Evolutionary conservation across 2,329 filamentous ascomycete genomes (phyloP).

Genomic region (Fusarium ambrosium): DNA sequence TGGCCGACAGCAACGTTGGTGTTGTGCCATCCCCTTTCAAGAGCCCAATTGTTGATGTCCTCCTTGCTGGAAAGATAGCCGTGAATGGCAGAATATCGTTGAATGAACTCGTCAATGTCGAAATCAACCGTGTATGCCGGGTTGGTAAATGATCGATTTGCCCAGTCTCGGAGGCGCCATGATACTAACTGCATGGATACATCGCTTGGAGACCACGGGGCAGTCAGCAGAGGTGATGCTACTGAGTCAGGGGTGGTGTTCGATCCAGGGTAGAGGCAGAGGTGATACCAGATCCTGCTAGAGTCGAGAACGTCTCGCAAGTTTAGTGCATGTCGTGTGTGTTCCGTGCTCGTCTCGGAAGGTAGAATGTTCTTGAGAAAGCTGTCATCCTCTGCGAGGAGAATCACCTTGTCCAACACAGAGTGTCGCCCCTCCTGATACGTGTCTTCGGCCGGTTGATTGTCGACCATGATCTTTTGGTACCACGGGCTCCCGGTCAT

Average conservation of each 20-base stretch:
- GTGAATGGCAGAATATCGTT: constrained; percentile 79
- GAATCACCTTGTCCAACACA: constrained; percentile 86
- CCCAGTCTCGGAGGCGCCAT: constrained; percentile 96
- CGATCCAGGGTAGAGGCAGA: constrained; percentile 92
- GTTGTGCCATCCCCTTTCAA: constrained; percentile 98
- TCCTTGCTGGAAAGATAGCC: constrained; percentile 92
- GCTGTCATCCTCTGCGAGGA: constrained; percentile 82
- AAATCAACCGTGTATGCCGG: constrained; percentile 98
- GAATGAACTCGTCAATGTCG: constrained; percentile 92
- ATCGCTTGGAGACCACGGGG: constrained; percentile 91
- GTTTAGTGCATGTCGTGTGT: constrained; percentile 80
- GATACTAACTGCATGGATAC: constrained; percentile 93
- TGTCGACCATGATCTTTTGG: constrained; percentile 78
- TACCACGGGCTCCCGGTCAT: constrained; percentile 83
- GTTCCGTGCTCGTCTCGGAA: constrained; percentile 75
- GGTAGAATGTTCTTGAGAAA: constrained; percentile 88
- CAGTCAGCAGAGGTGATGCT: constrained; percentile 76
- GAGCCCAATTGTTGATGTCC: constrained; percentile 92
- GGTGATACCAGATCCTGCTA: constrained; percentile 95
- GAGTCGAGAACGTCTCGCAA: constrained; percentile 80
- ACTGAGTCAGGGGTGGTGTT: constrained; percentile 81
- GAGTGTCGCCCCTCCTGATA: constrained; percentile 83
- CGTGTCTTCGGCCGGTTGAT: constrained; percentile 75
- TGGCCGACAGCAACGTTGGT: constrained; percentile 92
- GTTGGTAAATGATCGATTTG: constrained; percentile 89